phyloP scores from a whole-genome alignment of 805 yeast species.

The Scheffersomyces amazonensis region DNA sequence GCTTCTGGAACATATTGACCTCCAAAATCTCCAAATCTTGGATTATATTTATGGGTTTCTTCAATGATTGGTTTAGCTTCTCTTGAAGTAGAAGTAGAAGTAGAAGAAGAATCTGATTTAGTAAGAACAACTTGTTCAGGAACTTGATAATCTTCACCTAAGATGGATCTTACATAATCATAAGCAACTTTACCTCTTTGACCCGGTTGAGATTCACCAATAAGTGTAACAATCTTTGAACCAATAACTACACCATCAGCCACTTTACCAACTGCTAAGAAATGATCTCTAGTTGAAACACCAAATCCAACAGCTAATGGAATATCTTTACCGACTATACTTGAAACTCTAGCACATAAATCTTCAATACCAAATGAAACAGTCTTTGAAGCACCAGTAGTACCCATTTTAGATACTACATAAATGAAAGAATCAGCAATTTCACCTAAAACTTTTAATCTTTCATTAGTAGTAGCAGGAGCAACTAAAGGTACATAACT shows the following conservation, averaged over 20 bases:
- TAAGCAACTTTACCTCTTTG: slow-evolving; percentile 61
- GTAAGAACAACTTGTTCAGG: slow-evolving; percentile 23
- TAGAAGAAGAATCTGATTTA: slow-evolving; percentile 17
- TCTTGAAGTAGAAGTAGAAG: slow-evolving; percentile 13
- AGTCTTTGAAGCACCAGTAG: slow-evolving; percentile 82
- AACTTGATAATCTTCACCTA: slow-evolving; percentile 49
- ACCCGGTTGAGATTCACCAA: slow-evolving; percentile 63
- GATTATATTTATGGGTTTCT: slow-evolving; percentile 65
- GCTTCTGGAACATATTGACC: slow-evolving; percentile 99
- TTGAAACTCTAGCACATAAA: slow-evolving; percentile 73
- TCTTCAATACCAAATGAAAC: slow-evolving; percentile 62
- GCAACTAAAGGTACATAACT: slow-evolving; percentile 93
- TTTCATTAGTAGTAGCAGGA: slow-evolving; percentile 91
- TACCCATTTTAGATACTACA: slow-evolving; percentile 97
- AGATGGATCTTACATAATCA: slow-evolving; percentile 64
- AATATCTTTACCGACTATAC: slow-evolving; percentile 67
- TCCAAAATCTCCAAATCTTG: slow-evolving; percentile 92
- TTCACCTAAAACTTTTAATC: slow-evolving; percentile 71
- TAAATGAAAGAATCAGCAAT: slow-evolving; percentile 95
- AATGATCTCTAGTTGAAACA: slow-evolving; percentile 91
- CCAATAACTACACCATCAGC: slow-evolving; percentile 98
- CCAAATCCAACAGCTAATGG: slow-evolving; percentile 94
- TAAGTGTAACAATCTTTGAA: slow-evolving; percentile 69
- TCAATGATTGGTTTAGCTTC: slow-evolving; percentile 39
- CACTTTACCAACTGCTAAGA: slow-evolving; percentile 66